Evolutionary conservation across 139 green algal species (phyloP).

Genomic region (Eudorina sp.): DNA sequence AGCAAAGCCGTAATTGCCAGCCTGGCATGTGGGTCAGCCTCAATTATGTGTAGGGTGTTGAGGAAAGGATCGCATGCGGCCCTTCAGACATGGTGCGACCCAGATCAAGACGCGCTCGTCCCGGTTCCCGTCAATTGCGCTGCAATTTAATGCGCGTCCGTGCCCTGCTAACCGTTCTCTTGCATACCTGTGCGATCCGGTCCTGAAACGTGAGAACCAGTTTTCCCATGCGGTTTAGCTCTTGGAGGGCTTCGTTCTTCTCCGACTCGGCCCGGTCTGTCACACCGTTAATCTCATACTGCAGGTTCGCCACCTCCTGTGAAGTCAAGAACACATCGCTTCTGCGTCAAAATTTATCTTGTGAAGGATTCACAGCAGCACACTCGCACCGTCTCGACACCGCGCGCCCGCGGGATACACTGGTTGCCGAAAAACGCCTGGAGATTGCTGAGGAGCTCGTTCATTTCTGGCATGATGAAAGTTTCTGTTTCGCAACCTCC

Average conservation of each 20-base stretch:
- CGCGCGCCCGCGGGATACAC: not conserved
- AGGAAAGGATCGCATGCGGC: too few species aligned
- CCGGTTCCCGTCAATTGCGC: too few species aligned
- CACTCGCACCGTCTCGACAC: not conserved
- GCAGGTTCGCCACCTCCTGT: conserved; percentile 21
- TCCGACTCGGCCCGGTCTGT: conserved; percentile 10
- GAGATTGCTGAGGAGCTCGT: not conserved
- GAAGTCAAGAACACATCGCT: too few species aligned
- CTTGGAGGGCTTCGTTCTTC: conserved; percentile 16
- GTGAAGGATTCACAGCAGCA: not conserved
- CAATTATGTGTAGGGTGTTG: too few species aligned
- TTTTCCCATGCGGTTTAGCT: conserved; percentile 9
- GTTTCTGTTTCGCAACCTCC: not conserved
- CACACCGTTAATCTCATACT: conserved; percentile 21
- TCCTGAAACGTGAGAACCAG: conserved; percentile 25
- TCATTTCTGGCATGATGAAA: conserved; percentile 25
- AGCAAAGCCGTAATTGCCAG: too few species aligned
- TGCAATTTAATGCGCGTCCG: too few species aligned
- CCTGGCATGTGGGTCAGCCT: too few species aligned
- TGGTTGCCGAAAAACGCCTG: not conserved
- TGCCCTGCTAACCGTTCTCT: too few species aligned
- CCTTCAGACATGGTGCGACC: too few species aligned
- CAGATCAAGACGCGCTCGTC: too few species aligned
- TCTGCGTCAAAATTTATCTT: not conserved
- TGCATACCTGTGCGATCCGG: conserved; percentile 25